A percentile compares a stretch with the other conserved stretches of the same genome.
Conservation (phyloP, 2,329 filamentous ascomycete species). For the Epichloe typhina region DNA sequence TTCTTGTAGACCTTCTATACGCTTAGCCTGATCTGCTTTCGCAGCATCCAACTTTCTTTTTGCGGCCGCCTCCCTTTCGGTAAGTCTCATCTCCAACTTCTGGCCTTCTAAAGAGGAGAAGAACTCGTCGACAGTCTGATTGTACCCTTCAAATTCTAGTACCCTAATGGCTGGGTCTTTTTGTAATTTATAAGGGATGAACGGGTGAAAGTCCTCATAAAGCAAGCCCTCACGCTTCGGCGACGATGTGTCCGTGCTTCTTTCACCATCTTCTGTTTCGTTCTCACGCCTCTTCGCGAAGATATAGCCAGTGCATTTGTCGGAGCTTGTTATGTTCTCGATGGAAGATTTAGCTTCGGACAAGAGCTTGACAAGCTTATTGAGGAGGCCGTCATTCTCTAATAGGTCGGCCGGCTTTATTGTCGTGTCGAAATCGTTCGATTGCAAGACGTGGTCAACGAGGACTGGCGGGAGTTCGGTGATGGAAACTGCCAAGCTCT, state of each 20-base stretch:
- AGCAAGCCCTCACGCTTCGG: conserved; percentile 40
- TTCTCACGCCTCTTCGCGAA: conserved; percentile 51
- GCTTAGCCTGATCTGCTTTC: conserved; percentile 67
- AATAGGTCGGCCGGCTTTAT: conserved; percentile 57
- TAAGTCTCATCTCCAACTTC: conserved; percentile 70
- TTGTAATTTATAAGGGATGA: conserved; percentile 68
- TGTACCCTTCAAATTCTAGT: conserved; percentile 72
- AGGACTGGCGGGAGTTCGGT: conserved; percentile 80
- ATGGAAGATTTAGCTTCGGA: conserved; percentile 53
- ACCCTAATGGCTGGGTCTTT: conserved; percentile 52
- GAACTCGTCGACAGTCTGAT: conserved; percentile 89
- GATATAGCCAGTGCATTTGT: conserved; percentile 70
- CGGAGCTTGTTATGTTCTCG: conserved; percentile 51
- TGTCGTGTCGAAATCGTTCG: conserved; percentile 55
- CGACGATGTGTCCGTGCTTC: conserved; percentile 19
- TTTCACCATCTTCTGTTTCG: conserved; percentile 6
- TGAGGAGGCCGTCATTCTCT: conserved; percentile 48
- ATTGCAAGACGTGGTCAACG: conserved; percentile 70
- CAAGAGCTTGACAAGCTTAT: conserved; percentile 54
- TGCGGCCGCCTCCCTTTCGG: conserved; percentile 69
- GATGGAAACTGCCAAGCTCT: conserved; percentile 69
- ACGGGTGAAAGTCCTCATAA: conserved; percentile 94
- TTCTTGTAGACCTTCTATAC: conserved; percentile 71
- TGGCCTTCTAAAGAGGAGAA: conserved; percentile 95
- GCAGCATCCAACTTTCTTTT: conserved; percentile 79